Evolutionary conservation across 345 rosid genomes (phyloP), one percentile per base, ranked within the genome.

Genomic region (Firmiana major): DNA sequence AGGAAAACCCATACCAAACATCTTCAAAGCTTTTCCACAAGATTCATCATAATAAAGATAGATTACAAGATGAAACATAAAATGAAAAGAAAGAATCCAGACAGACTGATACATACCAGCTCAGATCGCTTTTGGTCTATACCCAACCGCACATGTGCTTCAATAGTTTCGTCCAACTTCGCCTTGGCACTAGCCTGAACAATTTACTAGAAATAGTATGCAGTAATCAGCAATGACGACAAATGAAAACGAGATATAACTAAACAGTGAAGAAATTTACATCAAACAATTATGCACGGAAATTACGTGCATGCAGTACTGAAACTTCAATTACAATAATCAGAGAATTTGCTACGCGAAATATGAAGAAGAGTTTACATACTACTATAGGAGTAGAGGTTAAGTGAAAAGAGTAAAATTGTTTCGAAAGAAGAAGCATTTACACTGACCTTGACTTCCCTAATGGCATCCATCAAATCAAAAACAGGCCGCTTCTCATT

Each of bases 391-490:
- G n/a, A 28, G n/a, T n/a, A 11, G 2, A 59, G 13, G 26, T 58
- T 21, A 22, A 58, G 13, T 22, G 28, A 58, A 58, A 19, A 36
- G 11, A 75, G 38, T 9, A 15, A 21, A 58, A 43, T 43, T 59
- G 42, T 22, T 26, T 38, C 17, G n/a, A 42, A 38, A 16, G 60
- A 15, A 43, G 65, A 72, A 65, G 69, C n/a, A 22, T 12, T 6
- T 5, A 63, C 26, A 67, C 83, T 66, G 78, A 96, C 99, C 99
- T 93, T 93, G 79, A 93, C 87, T 78, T 89, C 91, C 77, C 83
- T 84, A 79, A 96, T 90, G 51, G 99, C 99, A 51, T 96, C 97
- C 83, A 75, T 81, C 86, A 96, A 89, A 85, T 96, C 99, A 45
- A 88, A 83, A 81, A 89, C 75, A 46, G 91, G 80, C 36, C 78